Evolutionary conservation across 2,329 filamentous ascomycete genomes (phyloP).

Genomic region (Anthostomella pinea): DNA sequence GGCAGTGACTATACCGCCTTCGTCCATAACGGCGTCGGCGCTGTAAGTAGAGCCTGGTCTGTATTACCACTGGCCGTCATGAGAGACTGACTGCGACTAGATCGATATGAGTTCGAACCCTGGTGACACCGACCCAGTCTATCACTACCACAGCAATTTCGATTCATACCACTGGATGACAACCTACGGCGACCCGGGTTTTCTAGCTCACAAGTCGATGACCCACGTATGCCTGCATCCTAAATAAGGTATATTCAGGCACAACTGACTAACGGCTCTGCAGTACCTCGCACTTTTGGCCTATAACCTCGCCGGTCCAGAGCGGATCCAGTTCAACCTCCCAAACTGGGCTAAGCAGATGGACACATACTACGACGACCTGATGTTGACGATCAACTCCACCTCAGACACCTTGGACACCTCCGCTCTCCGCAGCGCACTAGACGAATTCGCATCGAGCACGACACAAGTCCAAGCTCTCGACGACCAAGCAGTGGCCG

Average conservation of each 20-base stretch:
- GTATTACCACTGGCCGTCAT: constrained; percentile 35
- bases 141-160: constrained; percentile 82
- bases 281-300: constrained; percentile 39
- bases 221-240: constrained; percentile 43
- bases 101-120: constrained; percentile 55
- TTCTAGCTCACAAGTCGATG: constrained; percentile 57
- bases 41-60: constrained; percentile 26
- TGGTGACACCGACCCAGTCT: constrained; percentile 51
- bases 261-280: background rate
- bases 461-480: constrained; percentile 33
- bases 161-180: constrained; percentile 85
- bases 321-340: constrained; percentile 39
- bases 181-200: constrained; percentile 66
- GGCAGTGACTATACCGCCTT: constrained; percentile 69
- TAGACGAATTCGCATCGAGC: constrained; percentile 34
- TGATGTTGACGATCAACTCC: constrained; percentile 33
- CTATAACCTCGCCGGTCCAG: constrained; percentile 37
- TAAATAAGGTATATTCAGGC: background rate
- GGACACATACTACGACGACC: constrained; percentile 37
- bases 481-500: constrained; percentile 29
- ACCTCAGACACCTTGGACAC: constrained; percentile 36
- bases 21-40: constrained; percentile 50
- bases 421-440: constrained; percentile 35
- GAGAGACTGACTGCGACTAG: constrained; percentile 32
- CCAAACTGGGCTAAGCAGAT: constrained; percentile 41